Evolutionary conservation across 106 monocot genomes (phyloP).

Genomic region (Posidonia australis): DNA sequence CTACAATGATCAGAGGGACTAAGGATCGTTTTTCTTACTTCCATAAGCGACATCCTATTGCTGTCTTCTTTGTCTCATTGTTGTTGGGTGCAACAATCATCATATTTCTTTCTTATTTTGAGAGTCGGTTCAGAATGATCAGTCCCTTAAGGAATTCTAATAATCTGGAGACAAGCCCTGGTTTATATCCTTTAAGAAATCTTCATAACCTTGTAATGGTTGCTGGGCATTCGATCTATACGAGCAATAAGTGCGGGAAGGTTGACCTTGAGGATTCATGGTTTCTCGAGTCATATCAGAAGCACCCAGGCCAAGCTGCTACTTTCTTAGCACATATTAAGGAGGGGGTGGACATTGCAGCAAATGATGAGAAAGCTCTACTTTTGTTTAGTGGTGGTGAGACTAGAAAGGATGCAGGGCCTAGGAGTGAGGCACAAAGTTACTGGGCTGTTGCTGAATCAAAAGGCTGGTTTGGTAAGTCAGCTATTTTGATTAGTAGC

Average conservation of each 20-base stretch:
- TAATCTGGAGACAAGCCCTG: slow-evolving; percentile 5
- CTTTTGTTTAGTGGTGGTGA: slow-evolving; percentile 98
- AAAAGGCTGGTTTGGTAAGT: slow-evolving; percentile 83
- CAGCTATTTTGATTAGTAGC: background rate
- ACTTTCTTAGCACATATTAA: slow-evolving; percentile 82
- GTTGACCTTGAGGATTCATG: slow-evolving; percentile 80
- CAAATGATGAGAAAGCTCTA: slow-evolving; percentile 64
- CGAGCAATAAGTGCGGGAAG: slow-evolving; percentile 72
- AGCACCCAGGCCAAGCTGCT: slow-evolving; percentile 74
- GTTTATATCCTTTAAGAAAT: slow-evolving; percentile 44
- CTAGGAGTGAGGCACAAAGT: slow-evolving; percentile 89
- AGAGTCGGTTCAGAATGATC: slow-evolving; percentile 39
- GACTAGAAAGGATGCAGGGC: slow-evolving; percentile 89
- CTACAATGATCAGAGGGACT: slow-evolving; percentile 30
- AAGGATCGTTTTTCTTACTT: slow-evolving; percentile 31
- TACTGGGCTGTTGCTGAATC: slow-evolving; percentile 95
- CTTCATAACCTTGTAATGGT: slow-evolving; percentile 93
- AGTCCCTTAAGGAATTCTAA: slow-evolving; percentile 18
- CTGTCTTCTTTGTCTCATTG: slow-evolving; percentile 40
- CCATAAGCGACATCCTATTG: slow-evolving; percentile 59
- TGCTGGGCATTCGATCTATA: slow-evolving; percentile 92
- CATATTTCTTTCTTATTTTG: slow-evolving; percentile 45
- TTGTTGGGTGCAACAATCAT: slow-evolving; percentile 45
- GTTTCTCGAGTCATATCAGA: slow-evolving; percentile 92
- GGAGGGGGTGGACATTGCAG: slow-evolving; percentile 63